Base-by-base conservation (phyloP, 2,329 filamentous ascomycete species). In the Blumeriella jaapii region DNA sequence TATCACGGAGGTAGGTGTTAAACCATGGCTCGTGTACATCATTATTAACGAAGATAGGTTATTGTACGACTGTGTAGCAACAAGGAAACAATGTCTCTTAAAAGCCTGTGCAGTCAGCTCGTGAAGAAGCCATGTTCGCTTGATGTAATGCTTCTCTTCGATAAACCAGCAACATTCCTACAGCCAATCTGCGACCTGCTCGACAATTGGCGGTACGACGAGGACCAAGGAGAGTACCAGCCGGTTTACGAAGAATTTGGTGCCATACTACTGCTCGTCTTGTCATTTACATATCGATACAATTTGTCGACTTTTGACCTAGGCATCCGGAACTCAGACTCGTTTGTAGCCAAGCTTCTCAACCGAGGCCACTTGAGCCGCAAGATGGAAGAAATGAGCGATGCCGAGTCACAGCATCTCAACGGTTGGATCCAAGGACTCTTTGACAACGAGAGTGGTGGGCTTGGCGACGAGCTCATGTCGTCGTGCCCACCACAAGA, bases 171-270 rank as follows among this genome's bases (percentile, higher is more conserved):
- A 0, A 69, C 69, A n/a, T 70, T 91, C 8, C 59, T 91, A 3
- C 72, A 75, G 31, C 83, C 83, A 1, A 59, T 91, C 1, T 87
- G 81, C 54, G 73, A 77, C 14, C 63, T 89, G 8, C 64, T 93
- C 9, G 82, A 91, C 48, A 74, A 73, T 42, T 91, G 83, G 83
- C 66, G 70, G 8, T 84, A 87, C 48, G 83, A 89, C 24, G 82
- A 86, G 42, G 82, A 89, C 47, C 82, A 87, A 58, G 77, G 74
- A 34, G 84, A 91, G 53, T 85, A 85, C 48, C 83, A 89, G 53
- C 82, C 82, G 0, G 75, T 86, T 0, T 91, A 91, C 48, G 84
- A 91, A 51, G 84, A 93, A 48, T 91, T 89, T 46, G 82, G 82
- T 1, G 75, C 80, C 0, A 76, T 87, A 11, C 60, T 91, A 6